Conservation (phyloP, 2,329 filamentous ascomycete genomes). For the Gremmenia infestans region DNA sequence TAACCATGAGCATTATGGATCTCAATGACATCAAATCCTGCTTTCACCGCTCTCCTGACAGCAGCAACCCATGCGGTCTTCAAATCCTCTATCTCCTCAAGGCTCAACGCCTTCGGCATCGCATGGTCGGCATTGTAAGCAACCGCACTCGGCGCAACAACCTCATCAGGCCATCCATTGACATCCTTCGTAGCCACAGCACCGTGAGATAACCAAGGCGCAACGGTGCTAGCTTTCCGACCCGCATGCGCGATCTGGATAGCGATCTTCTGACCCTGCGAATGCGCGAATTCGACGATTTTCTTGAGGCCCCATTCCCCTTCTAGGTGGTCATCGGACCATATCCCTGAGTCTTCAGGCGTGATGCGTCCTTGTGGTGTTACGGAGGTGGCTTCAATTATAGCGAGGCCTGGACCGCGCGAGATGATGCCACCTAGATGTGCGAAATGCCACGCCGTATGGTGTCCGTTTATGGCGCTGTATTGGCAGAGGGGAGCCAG, state of each 20-base stretch:
- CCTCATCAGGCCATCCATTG: constrained; percentile 53
- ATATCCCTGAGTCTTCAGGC: constrained; percentile 73
- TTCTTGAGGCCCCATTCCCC: constrained; percentile 50
- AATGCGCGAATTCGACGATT: constrained; percentile 74
- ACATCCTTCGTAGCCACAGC: constrained; percentile 45
- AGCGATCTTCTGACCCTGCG: constrained; percentile 69
- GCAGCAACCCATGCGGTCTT: constrained; percentile 58
- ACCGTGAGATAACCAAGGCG: constrained; percentile 57
- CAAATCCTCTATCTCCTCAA: constrained; percentile 60
- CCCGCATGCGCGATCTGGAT: constrained; percentile 83
- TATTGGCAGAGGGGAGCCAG: constrained; percentile 64
- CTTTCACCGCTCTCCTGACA: constrained; percentile 55
- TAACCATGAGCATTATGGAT: constrained; percentile 80
- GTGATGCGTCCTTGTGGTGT: constrained; percentile 75
- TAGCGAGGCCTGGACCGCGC: constrained; percentile 67
- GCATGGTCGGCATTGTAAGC: constrained; percentile 58
- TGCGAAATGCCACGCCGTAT: constrained; percentile 76
- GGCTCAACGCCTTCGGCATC: constrained; percentile 61
- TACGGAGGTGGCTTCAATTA: constrained; percentile 76
- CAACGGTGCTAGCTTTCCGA: constrained; percentile 56
- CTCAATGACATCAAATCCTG: constrained; percentile 70
- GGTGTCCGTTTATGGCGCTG: constrained; percentile 62
- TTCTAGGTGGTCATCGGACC: constrained; percentile 77
- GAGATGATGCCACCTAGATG: constrained; percentile 76
- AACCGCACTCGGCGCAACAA: constrained; percentile 47